Conservation (phyloP, 2,329 filamentous ascomycete genomes). For the Biscogniauxia mediterranea region DNA sequence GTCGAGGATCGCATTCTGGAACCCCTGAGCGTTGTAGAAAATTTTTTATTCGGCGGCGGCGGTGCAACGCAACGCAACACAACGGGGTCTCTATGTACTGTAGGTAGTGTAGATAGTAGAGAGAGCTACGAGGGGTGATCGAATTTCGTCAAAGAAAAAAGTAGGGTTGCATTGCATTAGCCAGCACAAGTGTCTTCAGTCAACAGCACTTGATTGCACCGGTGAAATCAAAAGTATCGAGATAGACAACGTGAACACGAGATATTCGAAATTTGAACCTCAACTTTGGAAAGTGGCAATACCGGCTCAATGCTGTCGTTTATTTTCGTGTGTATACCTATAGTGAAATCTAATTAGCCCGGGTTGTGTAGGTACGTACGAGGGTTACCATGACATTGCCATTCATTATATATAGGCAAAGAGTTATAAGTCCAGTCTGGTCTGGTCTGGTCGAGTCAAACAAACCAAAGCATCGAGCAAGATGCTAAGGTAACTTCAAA, state of each 20-base stretch:
- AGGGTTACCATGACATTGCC: no score
- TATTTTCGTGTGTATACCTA: no score
- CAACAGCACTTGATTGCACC: neutral
- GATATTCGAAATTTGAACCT: neutral
- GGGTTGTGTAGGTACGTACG: no score
- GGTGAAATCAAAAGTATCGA: neutral
- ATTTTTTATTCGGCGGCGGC: neutral
- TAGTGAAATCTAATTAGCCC: neutral
- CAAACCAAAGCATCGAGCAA: no score
- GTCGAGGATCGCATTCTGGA: neutral
- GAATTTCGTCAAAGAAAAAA: neutral
- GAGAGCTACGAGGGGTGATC: neutral
- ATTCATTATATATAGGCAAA: no score
- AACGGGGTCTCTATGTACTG: neutral
- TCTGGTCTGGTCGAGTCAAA: no score
- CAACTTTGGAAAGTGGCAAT: neutral
- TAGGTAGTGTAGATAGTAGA: neutral
- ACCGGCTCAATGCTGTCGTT: neutral
- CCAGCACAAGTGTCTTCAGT: neutral
- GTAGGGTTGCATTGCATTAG: slow-evolving; percentile 2
- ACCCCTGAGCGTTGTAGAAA: neutral
- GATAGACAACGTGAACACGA: neutral
- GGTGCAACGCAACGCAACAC: slow-evolving; percentile 1
- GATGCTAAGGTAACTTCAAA: no score
- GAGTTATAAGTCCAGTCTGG: no score